Percentiles rank a stretch among this genome's conserved stretches.
These are phyloP conservation scores for Ceratobasidium sp. DNA, from an alignment of 1,284 basidiomycete genomes.

Conservation along the genomic window DNA sequence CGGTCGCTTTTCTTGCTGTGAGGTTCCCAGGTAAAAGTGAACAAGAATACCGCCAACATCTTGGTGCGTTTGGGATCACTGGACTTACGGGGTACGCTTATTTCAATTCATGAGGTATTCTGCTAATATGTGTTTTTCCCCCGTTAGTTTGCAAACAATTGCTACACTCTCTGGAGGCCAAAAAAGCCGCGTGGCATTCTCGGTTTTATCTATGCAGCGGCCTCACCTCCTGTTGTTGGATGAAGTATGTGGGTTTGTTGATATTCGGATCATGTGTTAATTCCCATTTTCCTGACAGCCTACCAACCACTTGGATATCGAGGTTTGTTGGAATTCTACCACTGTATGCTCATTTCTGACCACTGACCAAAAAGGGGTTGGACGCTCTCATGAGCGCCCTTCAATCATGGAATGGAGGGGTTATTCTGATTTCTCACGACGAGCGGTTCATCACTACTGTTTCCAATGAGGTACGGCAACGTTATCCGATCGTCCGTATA, in stretches of 20 bases:
- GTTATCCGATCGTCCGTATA: slow-evolving; percentile 46
- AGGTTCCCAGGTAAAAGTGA: slow-evolving; percentile 95
- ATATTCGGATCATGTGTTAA: background rate
- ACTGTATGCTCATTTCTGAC: background rate
- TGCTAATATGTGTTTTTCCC: slow-evolving; percentile 32
- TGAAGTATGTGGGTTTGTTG: slow-evolving; percentile 66
- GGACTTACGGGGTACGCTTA: slow-evolving; percentile 84
- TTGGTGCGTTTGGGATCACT: slow-evolving; percentile 99
- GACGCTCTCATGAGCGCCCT: slow-evolving; percentile 94
- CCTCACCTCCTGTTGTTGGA: slow-evolving; percentile 92
- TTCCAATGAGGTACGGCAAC: slow-evolving; percentile 70
- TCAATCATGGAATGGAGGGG: slow-evolving; percentile 94
- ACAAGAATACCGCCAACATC: slow-evolving; percentile 93
- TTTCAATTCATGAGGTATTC: slow-evolving; percentile 27
- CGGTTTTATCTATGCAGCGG: slow-evolving; percentile 86
- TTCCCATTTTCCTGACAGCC: slow-evolving; percentile 64
- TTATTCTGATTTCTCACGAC: slow-evolving; percentile 94
- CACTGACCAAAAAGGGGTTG: slow-evolving; percentile 69
- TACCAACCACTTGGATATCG: slow-evolving; percentile 97
- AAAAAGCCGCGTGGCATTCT: slow-evolving; percentile 96
- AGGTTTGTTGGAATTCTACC: slow-evolving; percentile 60
- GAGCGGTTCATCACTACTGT: slow-evolving; percentile 90
- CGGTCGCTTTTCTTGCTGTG: slow-evolving; percentile 91
- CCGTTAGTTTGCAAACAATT: slow-evolving; percentile 78
- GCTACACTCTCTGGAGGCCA: slow-evolving; percentile 95